A percentile compares a stretch with the other conserved stretches of the same genome.
Evolutionary conservation across 2,329 filamentous ascomycete species (phyloP).

Genomic region (Orbilia oligospora): DNA sequence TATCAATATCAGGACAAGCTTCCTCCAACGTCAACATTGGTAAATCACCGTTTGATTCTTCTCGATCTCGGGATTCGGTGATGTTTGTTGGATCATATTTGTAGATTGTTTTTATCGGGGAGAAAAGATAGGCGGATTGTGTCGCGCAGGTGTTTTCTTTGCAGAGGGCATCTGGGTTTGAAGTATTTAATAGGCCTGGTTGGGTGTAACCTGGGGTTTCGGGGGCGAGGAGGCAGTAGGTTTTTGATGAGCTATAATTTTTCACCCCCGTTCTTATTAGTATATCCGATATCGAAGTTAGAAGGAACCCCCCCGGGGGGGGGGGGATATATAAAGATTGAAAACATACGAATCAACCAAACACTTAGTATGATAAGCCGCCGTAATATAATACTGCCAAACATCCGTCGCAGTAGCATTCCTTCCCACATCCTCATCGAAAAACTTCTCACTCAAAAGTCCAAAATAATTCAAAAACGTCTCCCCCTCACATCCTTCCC

Average conservation of each 20-base stretch:
- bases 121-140: constrained; percentile 41
- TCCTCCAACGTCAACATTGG: constrained; percentile 33
- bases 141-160: constrained; percentile 36
- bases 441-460: constrained; percentile 9
- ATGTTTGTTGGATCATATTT: constrained; percentile 27
- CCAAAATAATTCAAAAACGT: constrained; percentile 42
- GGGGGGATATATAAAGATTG: too few species aligned
- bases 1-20: constrained; percentile 48
- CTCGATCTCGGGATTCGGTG: background rate
- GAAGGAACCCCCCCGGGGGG: background rate
- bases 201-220: background rate
- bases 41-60: constrained; percentile 1
- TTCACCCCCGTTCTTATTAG: too few species aligned
- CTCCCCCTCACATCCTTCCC: constrained; percentile 19
- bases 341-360: constrained; percentile 24
- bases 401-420: constrained; percentile 2
- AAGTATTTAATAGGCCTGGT: constrained; percentile 34
- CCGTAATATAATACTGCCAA: constrained; percentile 43
- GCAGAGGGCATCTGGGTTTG: constrained; percentile 32
- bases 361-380: constrained; percentile 39
- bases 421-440: background rate
- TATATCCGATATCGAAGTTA: too few species aligned
- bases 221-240: constrained; percentile 43
- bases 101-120: constrained; percentile 47
- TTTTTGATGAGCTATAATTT: background rate